Percentiles rank a stretch among this genome's conserved stretches.
These are phyloP conservation scores for Acer yangbiense DNA, from an alignment of 345 rosid genomes.

Conservation along the genomic window DNA sequence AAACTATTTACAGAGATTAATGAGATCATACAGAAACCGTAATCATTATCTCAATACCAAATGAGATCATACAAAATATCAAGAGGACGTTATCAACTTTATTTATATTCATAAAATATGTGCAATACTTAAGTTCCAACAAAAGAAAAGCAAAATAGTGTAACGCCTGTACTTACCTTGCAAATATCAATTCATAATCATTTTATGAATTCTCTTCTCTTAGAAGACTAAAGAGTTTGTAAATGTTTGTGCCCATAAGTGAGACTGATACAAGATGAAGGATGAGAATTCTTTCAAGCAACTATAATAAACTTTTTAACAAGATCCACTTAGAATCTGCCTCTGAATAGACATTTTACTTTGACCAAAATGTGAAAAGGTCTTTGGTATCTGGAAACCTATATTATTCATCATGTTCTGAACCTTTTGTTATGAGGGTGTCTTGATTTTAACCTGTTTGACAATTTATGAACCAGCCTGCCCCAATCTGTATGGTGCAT, in stretches of 20 bases:
- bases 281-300: not conserved
- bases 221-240: not conserved
- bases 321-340: not conserved
- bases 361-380: not conserved
- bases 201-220: not conserved
- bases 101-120: not conserved
- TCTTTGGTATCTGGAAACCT: not conserved
- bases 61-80: too few species aligned
- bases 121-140: not conserved
- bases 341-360: not conserved
- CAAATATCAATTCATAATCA: not conserved
- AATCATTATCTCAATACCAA: too few species aligned
- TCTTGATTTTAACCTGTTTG: too few species aligned
- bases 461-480: too few species aligned
- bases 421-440: too few species aligned
- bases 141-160: not conserved
- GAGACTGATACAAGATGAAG: not conserved
- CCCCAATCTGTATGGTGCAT: too few species aligned
- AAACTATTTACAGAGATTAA: not conserved
- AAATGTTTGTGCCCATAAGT: not conserved
- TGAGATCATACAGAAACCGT: not conserved
- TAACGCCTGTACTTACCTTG: slow-evolving; percentile 1
- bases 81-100: not conserved
- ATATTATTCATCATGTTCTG: not conserved
- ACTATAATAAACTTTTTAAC: not conserved